phyloP scores from a whole-genome alignment of 106 monocot genomes.

The Ottelia alismoides region DNA sequence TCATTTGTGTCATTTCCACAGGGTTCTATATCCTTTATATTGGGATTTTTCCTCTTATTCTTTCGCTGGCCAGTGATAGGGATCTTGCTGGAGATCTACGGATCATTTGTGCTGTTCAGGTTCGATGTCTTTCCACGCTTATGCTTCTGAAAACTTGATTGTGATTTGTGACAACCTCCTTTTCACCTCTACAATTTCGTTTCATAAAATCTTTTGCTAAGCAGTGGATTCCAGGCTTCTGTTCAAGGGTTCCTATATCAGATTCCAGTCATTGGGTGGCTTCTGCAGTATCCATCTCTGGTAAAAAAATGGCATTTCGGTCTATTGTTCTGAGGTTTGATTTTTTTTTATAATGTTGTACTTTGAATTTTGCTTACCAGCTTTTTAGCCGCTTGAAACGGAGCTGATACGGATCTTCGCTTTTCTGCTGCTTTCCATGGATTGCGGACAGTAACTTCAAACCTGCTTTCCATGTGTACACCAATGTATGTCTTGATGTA shows the following conservation, averaged over 20 bases:
- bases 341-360: too few species aligned
- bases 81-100: slow-evolving; percentile 68
- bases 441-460: too few species aligned
- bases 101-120: slow-evolving; percentile 62
- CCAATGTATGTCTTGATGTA: too few species aligned
- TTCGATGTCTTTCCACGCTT: slow-evolving; percentile 8
- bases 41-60: slow-evolving; percentile 60
- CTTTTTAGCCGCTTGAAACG: too few species aligned
- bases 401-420: too few species aligned
- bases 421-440: too few species aligned
- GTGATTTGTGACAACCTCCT: too few species aligned
- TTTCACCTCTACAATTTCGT: background rate
- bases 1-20: too few species aligned
- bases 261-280: slow-evolving; percentile 55
- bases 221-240: slow-evolving; percentile 55
- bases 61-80: slow-evolving; percentile 68
- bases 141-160: background rate
- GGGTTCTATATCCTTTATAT: slow-evolving; percentile 58
- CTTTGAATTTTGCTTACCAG: too few species aligned
- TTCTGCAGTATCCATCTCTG: slow-evolving; percentile 38
- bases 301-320: too few species aligned
- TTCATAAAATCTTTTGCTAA: slow-evolving; percentile 2
- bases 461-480: too few species aligned
- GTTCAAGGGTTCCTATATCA: slow-evolving; percentile 41
- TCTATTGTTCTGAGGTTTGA: too few species aligned